A percentile compares a stretch with the other conserved stretches of the same genome.
Evolutionary conservation across 768 basidiomycete genomes (phyloP).

Genomic region (Pholiota conissans): DNA sequence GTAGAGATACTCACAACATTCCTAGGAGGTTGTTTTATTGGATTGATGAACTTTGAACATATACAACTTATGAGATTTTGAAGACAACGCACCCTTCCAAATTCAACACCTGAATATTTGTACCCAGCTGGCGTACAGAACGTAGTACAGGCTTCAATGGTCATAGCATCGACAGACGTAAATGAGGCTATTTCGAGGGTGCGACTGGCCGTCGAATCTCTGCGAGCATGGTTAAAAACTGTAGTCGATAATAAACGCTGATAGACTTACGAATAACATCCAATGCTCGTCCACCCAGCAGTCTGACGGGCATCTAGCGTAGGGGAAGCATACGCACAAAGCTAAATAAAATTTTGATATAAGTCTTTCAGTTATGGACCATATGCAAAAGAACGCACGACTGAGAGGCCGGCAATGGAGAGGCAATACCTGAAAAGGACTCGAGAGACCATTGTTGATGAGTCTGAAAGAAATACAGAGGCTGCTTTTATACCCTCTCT

Average conservation of each 20-base stretch:
- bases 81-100: conserved; percentile 8
- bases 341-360: too few species aligned
- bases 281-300: not conserved
- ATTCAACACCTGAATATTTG: conserved; percentile 58
- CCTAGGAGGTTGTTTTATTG: not conserved
- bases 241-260: not conserved
- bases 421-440: not conserved
- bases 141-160: conserved; percentile 46
- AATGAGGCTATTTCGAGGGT: conserved; percentile 48
- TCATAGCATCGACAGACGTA: conserved; percentile 56
- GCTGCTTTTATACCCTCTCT: not conserved
- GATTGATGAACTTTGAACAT: not conserved
- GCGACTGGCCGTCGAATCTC: conserved; percentile 55
- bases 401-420: not conserved
- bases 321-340: not conserved
- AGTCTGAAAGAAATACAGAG: too few species aligned
- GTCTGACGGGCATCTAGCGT: not conserved
- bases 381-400: not conserved
- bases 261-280: not conserved
- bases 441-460: not conserved
- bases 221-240: conserved; percentile 16
- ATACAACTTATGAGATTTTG: too few species aligned
- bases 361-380: too few species aligned
- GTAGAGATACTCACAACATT: conserved; percentile 23
- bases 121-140: conserved; percentile 46